Evolutionary conservation across 192 early-diverging fungal species (phyloP).

Genomic region (Entrophospora sp.): DNA sequence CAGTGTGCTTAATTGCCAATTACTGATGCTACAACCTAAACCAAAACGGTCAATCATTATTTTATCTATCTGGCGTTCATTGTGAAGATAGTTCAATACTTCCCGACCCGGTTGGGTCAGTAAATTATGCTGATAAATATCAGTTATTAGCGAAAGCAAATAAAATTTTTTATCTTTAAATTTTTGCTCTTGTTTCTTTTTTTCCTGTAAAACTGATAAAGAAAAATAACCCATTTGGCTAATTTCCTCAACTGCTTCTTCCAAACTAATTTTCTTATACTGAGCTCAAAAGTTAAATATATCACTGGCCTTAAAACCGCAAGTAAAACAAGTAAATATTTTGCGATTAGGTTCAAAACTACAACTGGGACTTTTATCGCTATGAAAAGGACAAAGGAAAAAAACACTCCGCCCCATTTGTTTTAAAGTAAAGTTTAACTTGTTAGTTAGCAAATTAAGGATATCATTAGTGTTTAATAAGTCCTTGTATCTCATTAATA

Average conservation of each 20-base stretch:
- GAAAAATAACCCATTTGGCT: slow-evolving; percentile 8
- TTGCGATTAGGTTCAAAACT: slow-evolving; percentile 13
- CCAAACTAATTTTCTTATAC: neutral
- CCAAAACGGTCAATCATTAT: neutral
- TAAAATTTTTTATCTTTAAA: too few relatives aligned
- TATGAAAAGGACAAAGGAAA: slow-evolving; percentile 11
- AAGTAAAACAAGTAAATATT: slow-evolving; percentile 14
- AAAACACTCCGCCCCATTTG: slow-evolving; percentile 7
- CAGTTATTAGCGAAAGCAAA: neutral
- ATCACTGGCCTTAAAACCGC: slow-evolving; percentile 6
- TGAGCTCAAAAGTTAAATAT: slow-evolving; percentile 12
- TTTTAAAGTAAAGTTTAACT: slow-evolving; percentile 1
- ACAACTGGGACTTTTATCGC: slow-evolving; percentile 5
- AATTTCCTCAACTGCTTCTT: slow-evolving; percentile 6
- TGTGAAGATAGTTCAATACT: slow-evolving; percentile 5
- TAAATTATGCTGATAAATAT: slow-evolving; percentile 12
- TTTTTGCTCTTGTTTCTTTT: neutral
- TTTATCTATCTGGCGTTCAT: neutral
- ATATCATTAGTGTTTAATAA: slow-evolving; percentile 15
- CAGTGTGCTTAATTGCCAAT: neutral
- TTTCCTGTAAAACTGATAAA: neutral
- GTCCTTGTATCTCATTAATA: slow-evolving; percentile 13
- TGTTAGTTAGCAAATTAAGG: neutral
- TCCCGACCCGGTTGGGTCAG: neutral
- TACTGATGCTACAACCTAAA: neutral